Evolutionary conservation across 2,329 filamentous ascomycete species (phyloP).

Genomic region (Trichoderma cornu-damae): DNA sequence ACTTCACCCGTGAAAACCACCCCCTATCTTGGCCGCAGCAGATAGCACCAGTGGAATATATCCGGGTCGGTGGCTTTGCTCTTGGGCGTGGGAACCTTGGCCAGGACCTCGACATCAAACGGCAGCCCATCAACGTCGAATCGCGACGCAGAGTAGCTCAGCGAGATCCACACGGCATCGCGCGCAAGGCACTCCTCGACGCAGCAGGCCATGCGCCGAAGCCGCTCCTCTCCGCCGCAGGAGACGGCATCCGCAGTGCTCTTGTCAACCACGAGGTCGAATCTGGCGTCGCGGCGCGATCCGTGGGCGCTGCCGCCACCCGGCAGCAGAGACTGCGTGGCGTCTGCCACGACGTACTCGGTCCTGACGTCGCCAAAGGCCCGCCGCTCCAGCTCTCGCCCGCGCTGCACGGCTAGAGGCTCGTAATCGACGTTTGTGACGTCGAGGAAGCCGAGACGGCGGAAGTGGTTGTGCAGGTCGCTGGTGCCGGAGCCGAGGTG

Average conservation of each 20-base stretch:
- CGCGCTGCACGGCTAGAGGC: constrained; percentile 42
- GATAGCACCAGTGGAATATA: constrained; percentile 43
- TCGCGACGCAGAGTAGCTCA: constrained; percentile 43
- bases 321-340: constrained; percentile 38
- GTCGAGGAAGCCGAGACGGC: constrained; percentile 37
- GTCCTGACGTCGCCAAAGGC: constrained; percentile 42
- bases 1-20: not conserved
- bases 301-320: not conserved
- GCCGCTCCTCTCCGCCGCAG: constrained; percentile 38
- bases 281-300: constrained; percentile 23
- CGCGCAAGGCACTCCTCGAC: constrained; percentile 34
- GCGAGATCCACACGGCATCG: constrained; percentile 42
- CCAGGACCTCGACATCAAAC: constrained; percentile 40
- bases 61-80: constrained; percentile 41
- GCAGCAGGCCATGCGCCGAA: constrained; percentile 37
- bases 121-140: constrained; percentile 37
- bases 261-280: constrained; percentile 45
- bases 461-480: constrained; percentile 45
- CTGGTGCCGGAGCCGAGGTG: constrained; percentile 48
- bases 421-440: constrained; percentile 49
- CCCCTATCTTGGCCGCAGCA: constrained; percentile 33
- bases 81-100: constrained; percentile 41
- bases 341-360: constrained; percentile 42
- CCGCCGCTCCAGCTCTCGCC: constrained; percentile 36
- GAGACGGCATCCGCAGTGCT: constrained; percentile 46